Conservation (phyloP, 805 yeast genomes). For the Cyberlindnera subsufficiens region DNA sequence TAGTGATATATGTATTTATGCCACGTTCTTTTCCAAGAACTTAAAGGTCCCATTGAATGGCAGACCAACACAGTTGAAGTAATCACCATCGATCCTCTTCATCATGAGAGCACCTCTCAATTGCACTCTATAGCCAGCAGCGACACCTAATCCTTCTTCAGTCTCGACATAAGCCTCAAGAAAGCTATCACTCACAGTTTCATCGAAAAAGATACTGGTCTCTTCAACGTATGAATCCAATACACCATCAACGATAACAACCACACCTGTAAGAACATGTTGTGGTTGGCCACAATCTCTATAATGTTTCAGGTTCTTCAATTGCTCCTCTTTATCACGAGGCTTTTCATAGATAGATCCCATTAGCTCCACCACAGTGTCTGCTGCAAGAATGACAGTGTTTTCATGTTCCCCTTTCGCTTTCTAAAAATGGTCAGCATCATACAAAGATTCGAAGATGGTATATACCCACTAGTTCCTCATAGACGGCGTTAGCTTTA, state of each 20-base stretch:
- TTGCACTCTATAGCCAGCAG: conserved; percentile 91
- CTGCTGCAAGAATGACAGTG: conserved; percentile 56
- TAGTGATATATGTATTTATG: not conserved
- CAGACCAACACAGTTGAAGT: conserved; percentile 79
- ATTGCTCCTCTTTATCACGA: conserved; percentile 41
- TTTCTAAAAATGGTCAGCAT: conserved; percentile 4
- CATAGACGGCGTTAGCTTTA: conserved; percentile 61
- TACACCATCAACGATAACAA: conserved; percentile 29
- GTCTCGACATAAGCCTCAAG: conserved; percentile 56
- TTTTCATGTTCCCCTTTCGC: conserved; percentile 4
- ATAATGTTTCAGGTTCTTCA: conserved; percentile 41
- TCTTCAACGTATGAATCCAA: conserved; percentile 32
- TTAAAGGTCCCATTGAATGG: conserved; percentile 59
- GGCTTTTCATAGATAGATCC: conserved; percentile 80
- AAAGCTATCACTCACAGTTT: conserved; percentile 44
- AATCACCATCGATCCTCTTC: conserved; percentile 67
- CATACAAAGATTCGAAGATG: not conserved
- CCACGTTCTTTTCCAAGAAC: conserved; percentile 28
- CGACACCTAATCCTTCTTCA: conserved; percentile 75
- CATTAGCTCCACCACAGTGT: conserved; percentile 63
- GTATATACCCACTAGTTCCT: conserved; percentile 25
- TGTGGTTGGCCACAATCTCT: conserved; percentile 40
- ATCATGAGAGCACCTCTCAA: conserved; percentile 65
- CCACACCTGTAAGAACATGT: conserved; percentile 50
- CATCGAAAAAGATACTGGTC: conserved; percentile 37